Base-by-base conservation (phyloP, 495 filamentous ascomycete species). In the Apodospora peruviana region DNA sequence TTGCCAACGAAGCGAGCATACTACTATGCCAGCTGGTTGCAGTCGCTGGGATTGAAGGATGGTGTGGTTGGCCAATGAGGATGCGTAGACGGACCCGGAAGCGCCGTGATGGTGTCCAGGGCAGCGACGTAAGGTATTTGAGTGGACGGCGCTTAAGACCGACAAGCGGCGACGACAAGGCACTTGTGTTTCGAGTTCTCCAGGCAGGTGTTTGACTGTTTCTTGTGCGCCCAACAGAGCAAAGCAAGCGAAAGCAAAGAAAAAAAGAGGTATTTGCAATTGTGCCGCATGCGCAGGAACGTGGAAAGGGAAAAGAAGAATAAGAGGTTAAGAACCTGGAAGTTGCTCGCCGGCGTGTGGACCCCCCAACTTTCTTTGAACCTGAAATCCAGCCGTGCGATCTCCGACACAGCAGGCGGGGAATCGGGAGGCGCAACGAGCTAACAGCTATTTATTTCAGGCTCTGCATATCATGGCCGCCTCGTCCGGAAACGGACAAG, bases 141-240 rank as follows among this genome's bases (percentile, higher is more conserved):
- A 60, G 49, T 65, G 64, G 57, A 50, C 53, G 55, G 64, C 64
- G 64, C 64, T 67, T 67, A 61, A 47, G 43, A 40, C 48, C 50
- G 47, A 52, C 48, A 53, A 53, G 53, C 53, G 50, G 51, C 56
- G 44, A 53, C 43, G 43, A 38, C 46, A 45, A 57, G 48, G 21
- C 45, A 43, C 48, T 8, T 39, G 35, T 55, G 54, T 60, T 62
- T 58, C 53, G 58, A 55, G 22, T 52, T 43, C 23, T 17, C 38
- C 40, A 45, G 35, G 45, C 42, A 27, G 50, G 20, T 41, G 44
- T 45, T 50, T 36, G 25, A n/a, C n/a, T 48, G 40, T 18, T 19
- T 24, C 25, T 40, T 25, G 25, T 14, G 34, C 19, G 10, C 36
- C 9, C 16, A 35, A 36, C 20, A 9, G 5, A 11, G 47, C 32